phyloP scores from a whole-genome alignment of 2,329 filamentous ascomycete species.

The Colletotrichum ledebouriae region DNA sequence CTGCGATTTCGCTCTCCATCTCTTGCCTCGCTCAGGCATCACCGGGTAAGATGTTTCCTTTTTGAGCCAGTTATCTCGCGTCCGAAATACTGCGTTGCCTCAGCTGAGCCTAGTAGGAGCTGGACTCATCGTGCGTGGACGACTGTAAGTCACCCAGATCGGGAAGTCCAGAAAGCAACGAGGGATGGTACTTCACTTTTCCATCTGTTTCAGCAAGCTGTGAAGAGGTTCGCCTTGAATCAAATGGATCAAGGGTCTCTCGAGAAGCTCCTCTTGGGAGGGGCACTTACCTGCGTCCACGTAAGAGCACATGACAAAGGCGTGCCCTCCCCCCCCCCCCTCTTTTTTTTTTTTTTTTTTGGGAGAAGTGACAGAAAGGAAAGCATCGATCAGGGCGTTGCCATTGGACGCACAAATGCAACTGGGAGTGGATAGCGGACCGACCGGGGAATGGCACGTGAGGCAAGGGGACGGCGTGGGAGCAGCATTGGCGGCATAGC shows the following conservation, averaged over 20 bases:
- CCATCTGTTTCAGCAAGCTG: not conserved
- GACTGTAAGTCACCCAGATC: not conserved
- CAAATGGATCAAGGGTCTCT: not conserved
- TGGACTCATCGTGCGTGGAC: conserved; percentile 5
- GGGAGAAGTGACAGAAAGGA: conserved; percentile 29
- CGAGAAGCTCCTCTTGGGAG: not conserved
- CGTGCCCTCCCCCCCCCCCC: no score
- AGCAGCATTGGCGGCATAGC: conserved; percentile 3
- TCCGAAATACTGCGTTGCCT: conserved; percentile 5
- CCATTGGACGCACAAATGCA: conserved; percentile 21
- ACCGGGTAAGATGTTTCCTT: conserved; percentile 16
- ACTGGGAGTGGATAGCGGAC: conserved; percentile 8
- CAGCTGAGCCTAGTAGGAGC: conserved; percentile 15
- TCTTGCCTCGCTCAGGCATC: not conserved
- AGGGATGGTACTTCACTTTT: not conserved
- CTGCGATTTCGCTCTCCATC: not conserved
- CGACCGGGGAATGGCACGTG: conserved; percentile 15
- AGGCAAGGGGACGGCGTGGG: not conserved
- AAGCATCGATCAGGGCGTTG: conserved; percentile 22
- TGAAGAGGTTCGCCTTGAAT: conserved; percentile 10
- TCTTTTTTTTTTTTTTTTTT: not conserved
- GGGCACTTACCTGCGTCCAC: not conserved
- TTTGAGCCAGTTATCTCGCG: conserved; percentile 1
- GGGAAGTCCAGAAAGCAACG: not conserved
- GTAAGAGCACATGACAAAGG: conserved; percentile 2